Conservation (phyloP, 768 basidiomycete genomes). For the Lactifluus volemus region DNA sequence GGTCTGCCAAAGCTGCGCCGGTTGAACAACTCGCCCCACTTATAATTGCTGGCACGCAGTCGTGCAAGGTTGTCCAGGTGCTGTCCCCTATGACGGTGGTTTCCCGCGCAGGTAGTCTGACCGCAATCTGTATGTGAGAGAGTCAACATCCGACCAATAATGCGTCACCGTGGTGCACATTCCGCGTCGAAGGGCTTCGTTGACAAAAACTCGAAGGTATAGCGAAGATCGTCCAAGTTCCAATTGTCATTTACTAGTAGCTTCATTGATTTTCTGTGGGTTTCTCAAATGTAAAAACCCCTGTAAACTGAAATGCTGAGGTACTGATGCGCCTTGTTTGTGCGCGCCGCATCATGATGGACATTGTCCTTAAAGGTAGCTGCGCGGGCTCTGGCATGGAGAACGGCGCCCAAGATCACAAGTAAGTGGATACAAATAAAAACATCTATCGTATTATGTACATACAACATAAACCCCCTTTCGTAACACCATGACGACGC, state of each 20-base stretch:
- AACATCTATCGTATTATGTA: too few relatives aligned
- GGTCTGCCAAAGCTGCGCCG: neutral
- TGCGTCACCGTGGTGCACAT: conserved; percentile 11
- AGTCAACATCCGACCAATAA: neutral
- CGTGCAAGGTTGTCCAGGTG: conserved; percentile 8
- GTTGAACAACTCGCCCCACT: neutral
- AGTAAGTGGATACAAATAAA: too few relatives aligned
- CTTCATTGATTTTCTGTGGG: too few relatives aligned
- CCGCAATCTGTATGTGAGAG: conserved; percentile 8
- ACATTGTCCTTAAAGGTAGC: too few relatives aligned
- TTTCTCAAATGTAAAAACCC: too few relatives aligned
- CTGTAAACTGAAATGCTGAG: too few relatives aligned
- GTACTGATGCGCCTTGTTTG: too few relatives aligned
- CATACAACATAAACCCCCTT: too few relatives aligned
- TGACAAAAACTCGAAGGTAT: neutral
- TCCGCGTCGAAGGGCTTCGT: neutral
- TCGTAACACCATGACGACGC: too few relatives aligned
- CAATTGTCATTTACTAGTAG: neutral
- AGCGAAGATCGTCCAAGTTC: neutral
- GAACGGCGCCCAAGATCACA: too few relatives aligned
- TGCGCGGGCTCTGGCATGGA: too few relatives aligned
- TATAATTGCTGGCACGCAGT: conserved; percentile 9
- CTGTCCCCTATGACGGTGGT: neutral
- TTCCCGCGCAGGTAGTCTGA: conserved; percentile 6
- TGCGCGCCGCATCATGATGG: too few relatives aligned